Evolutionary conservation across 73 alveolate genomes (phyloP), one percentile per base, ranked within the genome.

Genomic region (Stentor coeruleus): DNA sequence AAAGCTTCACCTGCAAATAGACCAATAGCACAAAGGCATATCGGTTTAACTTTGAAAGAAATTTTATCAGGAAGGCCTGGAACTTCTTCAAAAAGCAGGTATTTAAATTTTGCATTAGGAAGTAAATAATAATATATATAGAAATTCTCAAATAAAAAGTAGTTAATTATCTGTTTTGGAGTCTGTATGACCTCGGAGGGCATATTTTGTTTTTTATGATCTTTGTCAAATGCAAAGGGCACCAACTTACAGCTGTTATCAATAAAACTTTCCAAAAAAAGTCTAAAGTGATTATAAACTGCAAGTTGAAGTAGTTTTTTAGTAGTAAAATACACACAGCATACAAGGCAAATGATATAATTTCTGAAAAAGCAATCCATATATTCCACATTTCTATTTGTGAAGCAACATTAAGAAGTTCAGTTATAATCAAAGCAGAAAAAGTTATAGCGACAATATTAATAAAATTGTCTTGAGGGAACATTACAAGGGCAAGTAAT

Each of bases 351-450:
- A 66, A 28, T 35, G 81, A 28, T n/a, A 20, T 35, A 2, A 66
- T 20, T 57, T 66, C 81, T 28, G 81, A 28, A 15, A 35, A 36
- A 20, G 31, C 55, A 28, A 66, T 66, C 30, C 38, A 35, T 35
- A 14, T 28, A 2, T 66, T 28, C 81, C 81, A 66, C 14, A 57
- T 66, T 28, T 57, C 73, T 20, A 93, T 91, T 74, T 90, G 97
- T 38, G 98, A 83, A 81, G 88, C 91, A 20, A 96, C 99, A 82
- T 96, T 96, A 37, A 96, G 91, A 57, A 96, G 88, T 84, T 96
- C 99, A 2, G 92, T 84, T 28, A 93, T 83, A 41, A 96, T 95
- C 38, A 96, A 81, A 3, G 98, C 96, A 40, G 98, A 91, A 91
- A 96, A 96, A 37, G 99, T 93, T 15, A 92, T 87, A 3, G 94